Percentiles rank a stretch among this genome's conserved stretches.
These are phyloP conservation scores for Trichomonas gallinae DNA, from an alignment of 208 protist species.

Conservation along the genomic window DNA sequence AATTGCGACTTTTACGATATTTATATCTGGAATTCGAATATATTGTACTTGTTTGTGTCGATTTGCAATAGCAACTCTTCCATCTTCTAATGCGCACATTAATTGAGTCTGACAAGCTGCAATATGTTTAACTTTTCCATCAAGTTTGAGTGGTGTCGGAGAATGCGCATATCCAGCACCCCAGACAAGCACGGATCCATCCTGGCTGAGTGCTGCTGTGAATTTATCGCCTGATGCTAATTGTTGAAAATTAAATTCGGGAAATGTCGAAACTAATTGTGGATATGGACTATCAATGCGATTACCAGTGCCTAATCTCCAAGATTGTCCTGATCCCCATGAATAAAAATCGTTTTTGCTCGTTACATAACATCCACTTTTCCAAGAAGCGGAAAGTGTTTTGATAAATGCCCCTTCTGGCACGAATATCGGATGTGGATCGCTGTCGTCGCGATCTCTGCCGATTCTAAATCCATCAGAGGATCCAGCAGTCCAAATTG, in stretches of 20 bases:
- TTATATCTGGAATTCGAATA: neutral
- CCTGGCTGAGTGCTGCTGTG: neutral
- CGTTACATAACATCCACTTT: neutral
- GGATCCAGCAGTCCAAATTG: neutral
- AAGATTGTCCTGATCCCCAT: neutral
- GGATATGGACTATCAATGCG: neutral
- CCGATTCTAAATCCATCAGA: neutral
- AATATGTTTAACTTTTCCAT: neutral
- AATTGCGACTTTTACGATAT: neutral
- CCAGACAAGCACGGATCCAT: neutral
- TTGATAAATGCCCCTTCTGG: neutral
- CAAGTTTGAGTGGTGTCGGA: neutral
- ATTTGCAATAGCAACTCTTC: neutral
- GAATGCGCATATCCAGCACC: neutral
- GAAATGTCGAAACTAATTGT: neutral
- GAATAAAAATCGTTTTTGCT: neutral
- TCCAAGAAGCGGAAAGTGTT: neutral
- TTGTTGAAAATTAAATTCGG: neutral
- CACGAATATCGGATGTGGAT: neutral
- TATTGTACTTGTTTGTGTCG: no score
- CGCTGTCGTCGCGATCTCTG: neutral
- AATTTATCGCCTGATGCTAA: neutral
- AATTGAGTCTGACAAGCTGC: neutral
- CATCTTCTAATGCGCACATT: neutral
- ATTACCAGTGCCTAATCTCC: neutral